Conservation (phyloP, 306 rosid genomes). For the Gleditsia sinensis region DNA sequence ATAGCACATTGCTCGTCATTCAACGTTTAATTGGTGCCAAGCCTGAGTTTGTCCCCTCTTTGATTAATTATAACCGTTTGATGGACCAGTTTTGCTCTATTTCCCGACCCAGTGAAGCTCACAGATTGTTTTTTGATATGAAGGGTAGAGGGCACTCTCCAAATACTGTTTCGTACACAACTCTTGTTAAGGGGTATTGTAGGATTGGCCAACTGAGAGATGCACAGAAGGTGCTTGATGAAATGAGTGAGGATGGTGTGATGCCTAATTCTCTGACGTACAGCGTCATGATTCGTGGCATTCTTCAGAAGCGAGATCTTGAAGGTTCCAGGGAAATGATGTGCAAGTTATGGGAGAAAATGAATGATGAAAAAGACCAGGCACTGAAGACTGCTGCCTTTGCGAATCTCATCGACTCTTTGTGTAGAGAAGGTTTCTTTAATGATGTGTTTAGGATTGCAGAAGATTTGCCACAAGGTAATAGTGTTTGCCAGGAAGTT, state of each 20-base stretch:
- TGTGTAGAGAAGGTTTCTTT: slow-evolving; percentile 69
- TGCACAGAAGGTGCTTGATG: slow-evolving; percentile 77
- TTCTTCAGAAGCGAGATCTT: slow-evolving; percentile 54
- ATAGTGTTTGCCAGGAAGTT: slow-evolving; percentile 55
- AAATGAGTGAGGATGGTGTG: slow-evolving; percentile 67
- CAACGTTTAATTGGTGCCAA: slow-evolving; percentile 42
- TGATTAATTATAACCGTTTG: slow-evolving; percentile 74
- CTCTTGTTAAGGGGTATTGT: slow-evolving; percentile 74
- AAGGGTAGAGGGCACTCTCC: slow-evolving; percentile 71
- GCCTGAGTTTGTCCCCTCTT: slow-evolving; percentile 71
- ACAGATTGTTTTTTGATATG: slow-evolving; percentile 67
- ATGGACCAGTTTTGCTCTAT: slow-evolving; percentile 74
- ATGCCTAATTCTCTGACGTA: slow-evolving; percentile 59
- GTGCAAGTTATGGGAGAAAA: slow-evolving; percentile 64
- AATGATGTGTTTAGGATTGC: slow-evolving; percentile 64
- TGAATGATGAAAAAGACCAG: slow-evolving; percentile 48
- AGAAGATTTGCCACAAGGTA: slow-evolving; percentile 66
- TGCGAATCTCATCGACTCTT: slow-evolving; percentile 64
- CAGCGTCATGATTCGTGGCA: slow-evolving; percentile 61
- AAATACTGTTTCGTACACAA: slow-evolving; percentile 69
- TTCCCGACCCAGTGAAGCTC: slow-evolving; percentile 59
- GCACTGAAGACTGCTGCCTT: slow-evolving; percentile 61
- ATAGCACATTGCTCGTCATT: slow-evolving; percentile 47
- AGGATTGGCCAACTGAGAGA: slow-evolving; percentile 37
- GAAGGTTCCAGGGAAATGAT: slow-evolving; percentile 56